A percentile compares a stretch with the other conserved stretches of the same genome.
Conservation (phyloP, 139 green algal genomes). For the Eudorina sp. region DNA sequence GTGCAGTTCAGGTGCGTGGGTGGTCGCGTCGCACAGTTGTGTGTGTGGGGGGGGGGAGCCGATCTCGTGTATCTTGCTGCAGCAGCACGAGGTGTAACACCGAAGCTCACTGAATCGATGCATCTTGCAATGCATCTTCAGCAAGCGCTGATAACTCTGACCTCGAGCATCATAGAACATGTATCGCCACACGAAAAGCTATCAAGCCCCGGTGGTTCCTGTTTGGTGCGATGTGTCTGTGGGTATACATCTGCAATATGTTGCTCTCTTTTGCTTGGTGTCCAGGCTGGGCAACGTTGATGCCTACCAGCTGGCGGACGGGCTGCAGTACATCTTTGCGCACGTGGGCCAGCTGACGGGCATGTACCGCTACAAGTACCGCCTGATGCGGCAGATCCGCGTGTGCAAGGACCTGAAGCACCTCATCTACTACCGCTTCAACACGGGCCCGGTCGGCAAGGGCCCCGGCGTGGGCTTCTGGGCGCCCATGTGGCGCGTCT, state of each 20-base stretch:
- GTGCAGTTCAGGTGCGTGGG: constrained; percentile 88
- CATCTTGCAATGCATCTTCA: too few relatives aligned
- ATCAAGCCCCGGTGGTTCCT: background rate
- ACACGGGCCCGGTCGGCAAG: constrained; percentile 97
- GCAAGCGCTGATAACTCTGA: too few relatives aligned
- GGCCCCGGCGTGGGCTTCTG: constrained; percentile 99
- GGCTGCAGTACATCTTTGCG: constrained; percentile 99
- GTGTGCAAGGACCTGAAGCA: constrained; percentile 99
- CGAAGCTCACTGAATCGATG: too few relatives aligned
- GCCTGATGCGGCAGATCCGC: constrained; percentile 99
- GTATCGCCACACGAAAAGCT: too few relatives aligned
- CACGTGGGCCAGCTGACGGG: constrained; percentile 99
- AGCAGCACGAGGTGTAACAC: too few relatives aligned
- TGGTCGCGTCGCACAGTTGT: too few relatives aligned
- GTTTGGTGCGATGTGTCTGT: background rate
- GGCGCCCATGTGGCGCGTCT: constrained; percentile 99
- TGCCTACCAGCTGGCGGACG: constrained; percentile 98
- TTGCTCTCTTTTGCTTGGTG: background rate
- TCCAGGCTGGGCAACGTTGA: constrained; percentile 98
- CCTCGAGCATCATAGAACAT: too few relatives aligned
- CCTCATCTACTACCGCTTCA: constrained; percentile 98
- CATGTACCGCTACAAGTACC: constrained; percentile 99
- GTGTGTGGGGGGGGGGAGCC: too few relatives aligned
- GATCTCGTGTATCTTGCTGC: too few relatives aligned
- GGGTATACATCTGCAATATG: background rate